These are phyloP conservation scores for Immersiella caudata DNA, from an alignment of 495 filamentous ascomycete species.

Conservation along the genomic window DNA sequence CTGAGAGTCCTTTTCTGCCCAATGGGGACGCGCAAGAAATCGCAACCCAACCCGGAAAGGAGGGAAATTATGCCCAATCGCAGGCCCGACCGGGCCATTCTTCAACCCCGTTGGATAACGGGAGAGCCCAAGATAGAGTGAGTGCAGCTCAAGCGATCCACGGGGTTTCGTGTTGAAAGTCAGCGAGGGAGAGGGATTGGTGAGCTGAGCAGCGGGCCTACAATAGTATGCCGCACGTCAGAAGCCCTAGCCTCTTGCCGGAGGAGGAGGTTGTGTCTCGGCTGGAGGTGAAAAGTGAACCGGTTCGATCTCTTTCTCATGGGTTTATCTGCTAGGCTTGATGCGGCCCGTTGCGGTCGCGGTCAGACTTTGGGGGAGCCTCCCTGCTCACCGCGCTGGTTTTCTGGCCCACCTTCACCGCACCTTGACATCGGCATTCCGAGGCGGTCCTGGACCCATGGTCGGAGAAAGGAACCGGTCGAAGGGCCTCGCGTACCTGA, in stretches of 20 bases:
- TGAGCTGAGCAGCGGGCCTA: background rate
- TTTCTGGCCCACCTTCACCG: background rate
- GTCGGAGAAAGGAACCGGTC: conserved; percentile 5
- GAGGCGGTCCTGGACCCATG: background rate
- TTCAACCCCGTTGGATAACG: conserved; percentile 37
- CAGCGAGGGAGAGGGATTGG: background rate
- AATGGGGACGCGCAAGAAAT: conserved; percentile 44
- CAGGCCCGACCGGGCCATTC: conserved; percentile 29
- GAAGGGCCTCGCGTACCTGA: conserved; percentile 16
- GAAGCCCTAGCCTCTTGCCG: background rate
- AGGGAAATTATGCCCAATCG: conserved; percentile 46
- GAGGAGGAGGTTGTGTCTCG: conserved; percentile 14
- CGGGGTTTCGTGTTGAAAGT: conserved; percentile 1
- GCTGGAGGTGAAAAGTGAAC: conserved; percentile 11
- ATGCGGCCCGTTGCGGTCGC: conserved; percentile 22
- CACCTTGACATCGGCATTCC: conserved; percentile 11
- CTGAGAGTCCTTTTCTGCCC: conserved; percentile 45
- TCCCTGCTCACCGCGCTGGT: conserved; percentile 12
- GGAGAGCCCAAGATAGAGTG: conserved; percentile 15
- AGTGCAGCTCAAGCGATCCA: conserved; percentile 11
- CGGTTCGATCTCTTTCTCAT: conserved; percentile 3
- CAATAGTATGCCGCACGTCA: too few relatives aligned
- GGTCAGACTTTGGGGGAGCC: conserved; percentile 14
- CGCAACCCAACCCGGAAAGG: conserved; percentile 32
- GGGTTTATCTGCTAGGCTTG: conserved; percentile 13